phyloP scores from a whole-genome alignment of 1,284 basidiomycete species.

The Paramarasmius palmivorus region DNA sequence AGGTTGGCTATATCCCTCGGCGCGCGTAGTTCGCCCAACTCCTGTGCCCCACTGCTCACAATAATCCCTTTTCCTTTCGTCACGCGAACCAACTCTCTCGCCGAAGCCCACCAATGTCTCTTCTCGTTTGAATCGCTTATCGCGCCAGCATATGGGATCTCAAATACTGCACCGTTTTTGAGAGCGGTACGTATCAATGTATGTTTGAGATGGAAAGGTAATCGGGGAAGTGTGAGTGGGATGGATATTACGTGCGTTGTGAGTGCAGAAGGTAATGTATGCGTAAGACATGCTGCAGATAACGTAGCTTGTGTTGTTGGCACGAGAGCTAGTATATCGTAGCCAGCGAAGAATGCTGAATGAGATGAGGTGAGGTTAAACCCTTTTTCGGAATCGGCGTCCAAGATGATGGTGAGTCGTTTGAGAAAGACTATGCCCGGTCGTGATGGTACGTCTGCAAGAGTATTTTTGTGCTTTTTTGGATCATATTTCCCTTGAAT shows the following conservation, averaged over 20 bases:
- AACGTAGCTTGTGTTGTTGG: constrained; percentile 75
- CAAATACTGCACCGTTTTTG: constrained; percentile 83
- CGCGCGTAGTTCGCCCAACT: constrained; percentile 61
- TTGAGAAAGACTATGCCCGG: constrained; percentile 67
- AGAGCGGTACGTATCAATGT: constrained; percentile 80
- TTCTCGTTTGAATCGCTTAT: constrained; percentile 58
- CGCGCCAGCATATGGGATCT: constrained; percentile 76
- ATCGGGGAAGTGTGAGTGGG: constrained; percentile 76
- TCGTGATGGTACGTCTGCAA: constrained; percentile 53
- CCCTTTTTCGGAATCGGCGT: constrained; percentile 79
- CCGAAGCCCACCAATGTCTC: constrained; percentile 81
- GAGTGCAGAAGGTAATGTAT: constrained; percentile 75
- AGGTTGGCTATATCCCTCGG: constrained; percentile 74
- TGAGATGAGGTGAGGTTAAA: constrained; percentile 54
- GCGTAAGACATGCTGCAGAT: constrained; percentile 77
- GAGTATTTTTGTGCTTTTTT: constrained; percentile 62
- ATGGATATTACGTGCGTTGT: constrained; percentile 83
- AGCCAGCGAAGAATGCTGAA: constrained; percentile 53
- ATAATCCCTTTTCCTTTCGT: constrained; percentile 77
- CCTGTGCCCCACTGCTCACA: constrained; percentile 62
- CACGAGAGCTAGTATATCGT: constrained; percentile 75
- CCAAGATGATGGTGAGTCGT: constrained; percentile 69
- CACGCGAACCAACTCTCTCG: constrained; percentile 71
- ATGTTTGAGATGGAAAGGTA: constrained; percentile 82
- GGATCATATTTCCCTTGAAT: constrained; percentile 68